Evolutionary conservation across 2,329 filamentous ascomycete species (phyloP), one percentile per base, ranked within the genome.

Genomic region (Alternaria alternata): DNA sequence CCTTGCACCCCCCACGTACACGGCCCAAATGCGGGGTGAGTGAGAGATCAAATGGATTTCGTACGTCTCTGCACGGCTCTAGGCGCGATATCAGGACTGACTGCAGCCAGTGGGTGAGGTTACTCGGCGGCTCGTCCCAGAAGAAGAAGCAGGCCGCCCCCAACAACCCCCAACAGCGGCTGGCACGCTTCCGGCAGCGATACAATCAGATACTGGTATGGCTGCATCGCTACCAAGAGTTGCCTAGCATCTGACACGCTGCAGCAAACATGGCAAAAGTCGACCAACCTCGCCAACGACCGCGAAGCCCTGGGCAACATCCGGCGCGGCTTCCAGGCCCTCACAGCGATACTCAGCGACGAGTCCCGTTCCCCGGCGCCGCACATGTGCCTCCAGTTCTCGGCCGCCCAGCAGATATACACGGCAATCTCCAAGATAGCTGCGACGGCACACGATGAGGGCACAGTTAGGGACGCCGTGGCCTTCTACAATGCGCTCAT

Each of bases 381-480:
- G 7, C 94, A 98, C 78, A 91, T 94, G 4, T 99, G 95, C 81
- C 91, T 98, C 38, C 86, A 90, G 70, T 97, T 94, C 80, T 91
- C 92, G 61, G 89, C 93, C 36, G 87, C 89, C 54, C 92, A 94
- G 69, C 92, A 96, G 77, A 91, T 97, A 52, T 99, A 96, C 77
- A 89, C 93, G 5, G 91, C 92, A 12, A 89, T 98, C 65, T 91
- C 92, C 64, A 93, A 96, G 80, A 93, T 98, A 68, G 93, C 94
- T 3, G 88, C 92, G 3, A 90, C 90, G 0, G 93, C 91, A 32
- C 90, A 92, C 76, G 91, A 96, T 78, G 91, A 96, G 71, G 90
- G 88, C 74, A 90, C 97, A 73, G 90, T 98, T 68, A 89, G 90
- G 66, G 91, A 94, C 73, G 91, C 92, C 26, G 91, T 97, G 38